phyloP scores from a whole-genome alignment of 495 filamentous ascomycete genomes.

The Parathielavia appendiculata region DNA sequence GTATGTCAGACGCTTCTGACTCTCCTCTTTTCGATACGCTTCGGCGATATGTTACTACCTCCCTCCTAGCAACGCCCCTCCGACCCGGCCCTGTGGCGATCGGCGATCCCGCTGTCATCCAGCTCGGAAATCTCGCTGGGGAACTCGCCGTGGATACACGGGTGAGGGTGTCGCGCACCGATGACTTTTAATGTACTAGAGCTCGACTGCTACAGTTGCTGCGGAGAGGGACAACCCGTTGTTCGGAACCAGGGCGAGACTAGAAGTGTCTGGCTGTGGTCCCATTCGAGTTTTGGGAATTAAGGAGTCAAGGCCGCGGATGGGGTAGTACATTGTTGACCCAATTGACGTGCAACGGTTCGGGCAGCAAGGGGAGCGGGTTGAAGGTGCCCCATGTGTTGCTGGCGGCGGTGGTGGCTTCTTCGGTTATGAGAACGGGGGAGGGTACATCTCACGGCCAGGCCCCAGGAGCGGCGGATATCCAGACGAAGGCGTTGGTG shows the following conservation, averaged over 20 bases:
- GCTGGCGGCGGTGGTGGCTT: neutral
- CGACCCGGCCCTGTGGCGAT: constrained; percentile 1
- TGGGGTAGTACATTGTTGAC: neutral
- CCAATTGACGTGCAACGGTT: constrained; percentile 2
- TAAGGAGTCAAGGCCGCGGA: neutral
- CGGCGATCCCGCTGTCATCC: neutral
- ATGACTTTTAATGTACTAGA: no score
- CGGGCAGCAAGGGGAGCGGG: constrained; percentile 1
- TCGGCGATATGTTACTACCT: no score
- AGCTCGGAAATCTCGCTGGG: neutral
- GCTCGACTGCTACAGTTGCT: neutral
- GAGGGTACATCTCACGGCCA: constrained; percentile 2
- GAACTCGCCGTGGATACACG: constrained; percentile 5
- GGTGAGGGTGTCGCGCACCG: constrained; percentile 9
- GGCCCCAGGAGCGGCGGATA: neutral
- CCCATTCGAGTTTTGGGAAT: constrained; percentile 5
- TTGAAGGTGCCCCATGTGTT: neutral
- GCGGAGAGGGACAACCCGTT: neutral
- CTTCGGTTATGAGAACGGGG: neutral
- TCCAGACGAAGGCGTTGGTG: constrained; percentile 11
- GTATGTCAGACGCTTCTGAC: no score
- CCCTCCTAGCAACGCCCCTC: no score
- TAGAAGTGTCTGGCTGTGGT: constrained; percentile 6
- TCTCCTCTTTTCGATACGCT: no score
- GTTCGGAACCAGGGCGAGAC: neutral